Percentiles rank a stretch among this genome's conserved stretches.
Conservation (phyloP, 495 filamentous ascomycete species). For the Tuber borchii region DNA sequence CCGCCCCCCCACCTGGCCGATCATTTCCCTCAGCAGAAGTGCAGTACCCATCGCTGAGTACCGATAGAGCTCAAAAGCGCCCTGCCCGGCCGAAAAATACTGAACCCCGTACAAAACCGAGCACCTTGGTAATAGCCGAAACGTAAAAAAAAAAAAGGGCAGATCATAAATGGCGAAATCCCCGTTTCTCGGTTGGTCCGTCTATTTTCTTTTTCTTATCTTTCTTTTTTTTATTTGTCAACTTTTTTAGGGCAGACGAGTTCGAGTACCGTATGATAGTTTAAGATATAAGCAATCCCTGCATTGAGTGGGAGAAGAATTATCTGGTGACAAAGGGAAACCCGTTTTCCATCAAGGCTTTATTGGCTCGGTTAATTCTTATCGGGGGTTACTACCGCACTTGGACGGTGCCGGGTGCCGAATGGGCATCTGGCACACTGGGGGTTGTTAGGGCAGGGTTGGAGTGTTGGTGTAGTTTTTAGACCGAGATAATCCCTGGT, state of each 20-base stretch:
- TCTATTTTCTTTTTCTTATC: not conserved
- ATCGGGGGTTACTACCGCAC: not conserved
- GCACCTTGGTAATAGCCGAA: not conserved
- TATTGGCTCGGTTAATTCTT: not conserved
- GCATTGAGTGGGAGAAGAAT: not conserved
- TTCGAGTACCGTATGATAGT: not conserved
- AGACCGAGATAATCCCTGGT: no score
- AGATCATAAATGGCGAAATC: not conserved
- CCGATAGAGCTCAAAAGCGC: not conserved
- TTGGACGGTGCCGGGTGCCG: not conserved
- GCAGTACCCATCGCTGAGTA: not conserved
- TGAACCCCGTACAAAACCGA: not conserved
- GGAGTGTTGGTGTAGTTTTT: no score
- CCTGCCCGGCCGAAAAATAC: not conserved
- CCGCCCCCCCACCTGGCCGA: not conserved
- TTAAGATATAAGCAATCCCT: not conserved
- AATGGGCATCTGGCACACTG: not conserved
- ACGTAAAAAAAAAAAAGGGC: not conserved
- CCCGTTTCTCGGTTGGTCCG: not conserved
- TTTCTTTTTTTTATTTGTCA: not conserved
- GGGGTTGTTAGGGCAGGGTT: no score
- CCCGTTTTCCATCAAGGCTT: not conserved
- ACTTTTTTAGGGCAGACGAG: not conserved
- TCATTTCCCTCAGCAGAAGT: not conserved
- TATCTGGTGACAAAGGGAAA: not conserved